A percentile compares a stretch with the other conserved stretches of the same genome.
These are phyloP conservation scores for Ceratocystis diversiconidia DNA, from an alignment of 2,329 filamentous ascomycete genomes.

Conservation along the genomic window DNA sequence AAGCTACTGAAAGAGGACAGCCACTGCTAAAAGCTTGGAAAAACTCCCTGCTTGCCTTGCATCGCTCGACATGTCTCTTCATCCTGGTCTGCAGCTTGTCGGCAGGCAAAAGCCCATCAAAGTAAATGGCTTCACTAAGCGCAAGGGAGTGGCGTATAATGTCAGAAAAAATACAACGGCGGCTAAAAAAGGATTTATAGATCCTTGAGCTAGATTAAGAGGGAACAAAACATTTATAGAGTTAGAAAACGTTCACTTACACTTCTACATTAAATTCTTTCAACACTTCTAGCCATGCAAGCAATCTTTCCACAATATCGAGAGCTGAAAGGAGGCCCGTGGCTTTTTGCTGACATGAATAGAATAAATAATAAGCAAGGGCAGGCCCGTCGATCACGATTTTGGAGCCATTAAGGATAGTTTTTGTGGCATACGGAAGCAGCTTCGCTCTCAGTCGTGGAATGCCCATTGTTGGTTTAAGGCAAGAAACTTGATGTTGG, in stretches of 20 bases:
- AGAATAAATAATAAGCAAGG: constrained; percentile 45
- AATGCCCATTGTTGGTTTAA: constrained; percentile 39
- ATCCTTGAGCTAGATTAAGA: constrained; percentile 2
- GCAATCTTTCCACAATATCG: constrained; percentile 42
- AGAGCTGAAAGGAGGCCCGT: constrained; percentile 33
- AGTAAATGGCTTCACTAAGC: constrained; percentile 55
- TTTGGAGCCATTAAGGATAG: constrained; percentile 28
- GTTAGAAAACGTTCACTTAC: constrained; percentile 31
- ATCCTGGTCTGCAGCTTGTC: constrained; percentile 50
- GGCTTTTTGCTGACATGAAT: not conserved
- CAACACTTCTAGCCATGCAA: constrained; percentile 50
- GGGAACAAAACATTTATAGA: constrained; percentile 11
- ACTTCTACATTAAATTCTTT: constrained; percentile 41
- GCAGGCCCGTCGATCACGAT: constrained; percentile 64
- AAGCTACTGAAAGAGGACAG: constrained; percentile 7
- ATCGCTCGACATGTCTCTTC: constrained; percentile 29
- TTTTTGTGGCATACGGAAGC: constrained; percentile 35
- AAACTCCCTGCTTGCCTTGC: constrained; percentile 16
- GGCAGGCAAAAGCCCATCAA: constrained; percentile 67
- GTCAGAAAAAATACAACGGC: no score
- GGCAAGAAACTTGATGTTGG: not conserved
- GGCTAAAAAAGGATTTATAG: no score
- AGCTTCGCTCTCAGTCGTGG: constrained; percentile 40
- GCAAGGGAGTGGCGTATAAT: not conserved
- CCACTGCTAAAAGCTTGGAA: constrained; percentile 21